Percentiles rank a stretch among this genome's conserved stretches.
Conservation (phyloP, 805 yeast genomes). For the Ogataea sp. region DNA sequence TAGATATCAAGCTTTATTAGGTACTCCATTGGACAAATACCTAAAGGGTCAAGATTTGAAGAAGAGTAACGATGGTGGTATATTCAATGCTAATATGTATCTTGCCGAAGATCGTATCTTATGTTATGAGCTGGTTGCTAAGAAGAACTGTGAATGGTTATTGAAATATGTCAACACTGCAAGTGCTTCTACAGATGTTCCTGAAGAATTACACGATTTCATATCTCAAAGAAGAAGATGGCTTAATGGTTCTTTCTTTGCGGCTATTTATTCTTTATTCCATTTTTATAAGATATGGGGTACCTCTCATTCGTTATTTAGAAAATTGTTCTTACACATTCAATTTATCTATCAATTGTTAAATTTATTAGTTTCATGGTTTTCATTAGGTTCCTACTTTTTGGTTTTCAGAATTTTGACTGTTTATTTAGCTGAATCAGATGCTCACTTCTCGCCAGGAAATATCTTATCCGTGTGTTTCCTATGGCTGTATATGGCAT, state of each 20-base stretch:
- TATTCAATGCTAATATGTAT: conserved; percentile 93
- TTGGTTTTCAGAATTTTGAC: conserved; percentile 85
- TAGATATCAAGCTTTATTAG: conserved; percentile 73
- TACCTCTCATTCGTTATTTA: conserved; percentile 59
- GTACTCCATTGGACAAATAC: conserved; percentile 81
- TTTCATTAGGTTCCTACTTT: conserved; percentile 83
- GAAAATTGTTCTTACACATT: conserved; percentile 66
- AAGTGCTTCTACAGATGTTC: conserved; percentile 92
- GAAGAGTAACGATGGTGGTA: conserved; percentile 55
- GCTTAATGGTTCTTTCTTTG: conserved; percentile 95
- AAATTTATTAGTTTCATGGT: conserved; percentile 81
- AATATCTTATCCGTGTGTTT: conserved; percentile 69
- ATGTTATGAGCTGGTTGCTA: conserved; percentile 94
- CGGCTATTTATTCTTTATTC: conserved; percentile 78
- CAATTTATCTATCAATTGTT: conserved; percentile 76
- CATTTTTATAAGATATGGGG: conserved; percentile 73
- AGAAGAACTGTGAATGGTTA: conserved; percentile 62
- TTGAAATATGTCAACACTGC: conserved; percentile 83
- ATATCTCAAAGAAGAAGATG: conserved; percentile 91
- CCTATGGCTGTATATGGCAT: conserved; percentile 77
- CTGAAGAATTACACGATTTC: conserved; percentile 78
- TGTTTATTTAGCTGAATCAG: conserved; percentile 58
- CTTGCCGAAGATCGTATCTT: conserved; percentile 93
- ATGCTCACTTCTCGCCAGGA: conserved; percentile 63
- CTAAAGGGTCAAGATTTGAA: conserved; percentile 86